Evolutionary conservation across 345 rosid species (phyloP), one percentile per base, ranked within the genome.

Genomic region (Arabis alpina): DNA sequence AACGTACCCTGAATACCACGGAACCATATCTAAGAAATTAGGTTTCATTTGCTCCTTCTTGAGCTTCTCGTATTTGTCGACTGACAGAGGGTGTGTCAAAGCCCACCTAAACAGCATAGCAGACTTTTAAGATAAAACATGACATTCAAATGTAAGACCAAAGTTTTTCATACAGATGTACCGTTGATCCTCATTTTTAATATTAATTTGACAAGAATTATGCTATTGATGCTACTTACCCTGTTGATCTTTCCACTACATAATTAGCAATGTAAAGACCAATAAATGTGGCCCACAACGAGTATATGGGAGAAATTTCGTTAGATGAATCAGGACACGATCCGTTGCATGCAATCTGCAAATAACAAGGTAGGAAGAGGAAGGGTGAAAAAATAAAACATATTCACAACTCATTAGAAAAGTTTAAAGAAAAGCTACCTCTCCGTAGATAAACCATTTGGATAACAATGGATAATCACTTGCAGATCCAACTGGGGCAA

Each of bases 401-500:
- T 54, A 41, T 42, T n/a, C 10, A 56, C 45, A 61, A 52, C 44
- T 49, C 49, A 60, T 3, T 19, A 64, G 10, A 47, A 11, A 13
- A 63, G 56, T 40, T 14, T 12, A 60, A 63, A 45, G 42, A 65
- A 59, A 50, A 36, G 56, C 37, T 81, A 94, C 99, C 96, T 94
- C 96, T 64, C 98, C 99, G 40, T 94, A 94, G 40, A 94, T 85
- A 79, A 94, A 96, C 99, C 99, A 94, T 77, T 94, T 94, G 37
- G 99, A 91, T 62, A 94, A 67, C 64, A 94, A 89, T 41, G 99
- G 99, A 84, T 94, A 94, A 73, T 94, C 99, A 81, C 93, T 88
- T 24, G 98, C 99, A 76, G 96, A 89, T 59, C 99, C 99, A 77
- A 94, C 99, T 7, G 99, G 97, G 75, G 98, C 97, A 84, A 94